A percentile compares a stretch with the other conserved stretches of the same genome.
phyloP scores from a whole-genome alignment of 495 filamentous ascomycete species.

The Aspergillus cristatus region DNA sequence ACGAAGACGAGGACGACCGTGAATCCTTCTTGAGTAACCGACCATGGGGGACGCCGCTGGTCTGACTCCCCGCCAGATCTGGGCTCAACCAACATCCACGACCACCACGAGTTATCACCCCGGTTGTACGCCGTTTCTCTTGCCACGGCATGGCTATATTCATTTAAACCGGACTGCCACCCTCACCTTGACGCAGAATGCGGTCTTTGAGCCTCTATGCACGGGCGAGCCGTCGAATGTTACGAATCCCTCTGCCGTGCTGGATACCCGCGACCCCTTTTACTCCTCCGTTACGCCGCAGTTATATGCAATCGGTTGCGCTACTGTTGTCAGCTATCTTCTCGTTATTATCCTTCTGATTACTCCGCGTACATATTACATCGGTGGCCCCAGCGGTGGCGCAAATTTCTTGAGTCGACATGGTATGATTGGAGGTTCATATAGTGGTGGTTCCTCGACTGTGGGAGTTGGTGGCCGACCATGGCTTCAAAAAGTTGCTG shows the following conservation, averaged over 20 bases:
- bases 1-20: too few species aligned
- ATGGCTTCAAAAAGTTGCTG: slow-evolving; percentile 93
- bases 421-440: slow-evolving; percentile 73
- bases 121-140: slow-evolving; percentile 52
- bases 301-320: slow-evolving; percentile 82
- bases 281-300: slow-evolving; percentile 87
- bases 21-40: slow-evolving; percentile 11
- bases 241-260: slow-evolving; percentile 28
- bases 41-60: slow-evolving; percentile 32
- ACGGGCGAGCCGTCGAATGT: slow-evolving; percentile 27
- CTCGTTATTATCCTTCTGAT: slow-evolving; percentile 92
- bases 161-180: slow-evolving; percentile 46
- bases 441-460: slow-evolving; percentile 55
- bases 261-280: slow-evolving; percentile 72
- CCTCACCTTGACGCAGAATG: slow-evolving; percentile 53
- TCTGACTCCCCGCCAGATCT: slow-evolving; percentile 42
- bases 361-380: slow-evolving; percentile 79
- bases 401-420: slow-evolving; percentile 71
- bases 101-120: slow-evolving; percentile 26
- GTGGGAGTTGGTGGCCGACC: slow-evolving; percentile 86
- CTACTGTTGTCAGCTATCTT: slow-evolving; percentile 86
- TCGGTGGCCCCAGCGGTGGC: slow-evolving; percentile 57
- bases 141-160: slow-evolving; percentile 50
- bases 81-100: slow-evolving; percentile 40
- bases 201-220: slow-evolving; percentile 55